Percentiles rank a stretch among this genome's conserved stretches.
phyloP scores from a whole-genome alignment of 768 basidiomycete genomes.

The Grammothele lineata region DNA sequence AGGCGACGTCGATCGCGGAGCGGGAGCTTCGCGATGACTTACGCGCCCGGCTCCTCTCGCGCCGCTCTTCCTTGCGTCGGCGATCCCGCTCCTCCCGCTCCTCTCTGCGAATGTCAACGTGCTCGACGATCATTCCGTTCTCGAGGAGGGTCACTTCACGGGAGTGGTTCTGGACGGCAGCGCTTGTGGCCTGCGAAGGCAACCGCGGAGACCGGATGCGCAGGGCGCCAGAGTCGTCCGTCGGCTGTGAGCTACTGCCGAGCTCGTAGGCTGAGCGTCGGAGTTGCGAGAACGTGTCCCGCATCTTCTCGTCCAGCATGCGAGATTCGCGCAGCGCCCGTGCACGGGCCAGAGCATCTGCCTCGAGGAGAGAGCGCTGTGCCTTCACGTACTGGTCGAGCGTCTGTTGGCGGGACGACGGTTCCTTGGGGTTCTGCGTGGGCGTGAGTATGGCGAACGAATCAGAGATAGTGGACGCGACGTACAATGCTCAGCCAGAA shows the following conservation, averaged over 20 bases:
- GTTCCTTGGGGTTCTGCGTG: conserved; percentile 86
- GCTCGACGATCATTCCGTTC: conserved; percentile 87
- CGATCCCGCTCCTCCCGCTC: conserved; percentile 74
- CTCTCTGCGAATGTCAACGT: conserved; percentile 77
- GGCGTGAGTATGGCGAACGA: not conserved
- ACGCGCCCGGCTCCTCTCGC: conserved; percentile 50
- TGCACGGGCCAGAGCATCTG: conserved; percentile 75
- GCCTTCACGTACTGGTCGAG: conserved; percentile 78
- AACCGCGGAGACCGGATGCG: conserved; percentile 65
- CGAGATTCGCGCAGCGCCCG: conserved; percentile 76
- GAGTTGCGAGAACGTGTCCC: conserved; percentile 75
- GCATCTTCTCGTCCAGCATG: conserved; percentile 70
- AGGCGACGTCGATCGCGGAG: conserved; percentile 67
- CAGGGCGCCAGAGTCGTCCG: conserved; percentile 58
- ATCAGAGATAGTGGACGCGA: conserved; percentile 9
- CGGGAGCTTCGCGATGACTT: conserved; percentile 60
- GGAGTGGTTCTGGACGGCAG: conserved; percentile 46
- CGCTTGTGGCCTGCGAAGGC: conserved; percentile 27
- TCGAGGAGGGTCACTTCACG: conserved; percentile 79
- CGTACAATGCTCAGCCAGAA: conserved; percentile 77
- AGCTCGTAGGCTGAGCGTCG: conserved; percentile 76
- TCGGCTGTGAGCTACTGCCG: conserved; percentile 40
- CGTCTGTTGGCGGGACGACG: conserved; percentile 78
- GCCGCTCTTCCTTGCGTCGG: conserved; percentile 62
- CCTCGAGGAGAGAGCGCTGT: conserved; percentile 76